Evolutionary conservation across 495 filamentous ascomycete genomes (phyloP), one percentile per base, ranked within the genome.

Genomic region (Schizothecium vesticola): DNA sequence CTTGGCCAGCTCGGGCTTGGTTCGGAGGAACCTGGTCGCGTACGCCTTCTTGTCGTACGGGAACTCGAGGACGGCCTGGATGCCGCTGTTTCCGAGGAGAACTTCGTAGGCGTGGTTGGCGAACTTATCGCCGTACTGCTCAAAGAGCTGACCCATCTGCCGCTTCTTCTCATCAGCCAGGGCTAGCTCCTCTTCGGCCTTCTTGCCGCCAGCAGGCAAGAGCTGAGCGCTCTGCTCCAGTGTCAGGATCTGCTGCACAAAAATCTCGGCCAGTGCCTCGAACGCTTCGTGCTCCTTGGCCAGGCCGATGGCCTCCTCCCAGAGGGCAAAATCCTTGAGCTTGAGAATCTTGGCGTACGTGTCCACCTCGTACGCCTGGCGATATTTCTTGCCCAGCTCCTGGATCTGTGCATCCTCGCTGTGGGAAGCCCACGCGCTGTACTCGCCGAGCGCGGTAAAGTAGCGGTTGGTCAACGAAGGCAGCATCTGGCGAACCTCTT

Each of bases 71-170:
- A 97, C 83, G 0, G 83, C 81, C 28, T 87, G 85, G 10, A 92
- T 82, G 4, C 87, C 83, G 43, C 86, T 86, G 68, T 84, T 85
- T 16, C 85, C 79, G 62, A 97, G 90, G 43, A 91, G 85, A 67
- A 88, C 86, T 59, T 89, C 85, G 72, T 96, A 97, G 71, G 91
- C 90, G 8, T 90, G 89, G 70, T 90, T 86, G 16, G 94, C 92
- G 82, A 92, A 98, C 19, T 80, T 76, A 67, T 88, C 85, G n/a
- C 89, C 91, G 70, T 91, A 95, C 36, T 84, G 83, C 26, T 86
- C 81, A 70, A 95, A 93, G 70, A 90, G 92, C n/a, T 76, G 76
- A 3, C 87, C 79, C 67, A 85, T 75, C 63, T 76, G 74, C 21
- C 72, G 70, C 62, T 81, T 77, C 70, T 81, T 81, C 22, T 69